Evolutionary conservation across 371 early-diverging fungal species (phyloP), one percentile per base, ranked within the genome.

Genomic region (Batkoa obscura): DNA sequence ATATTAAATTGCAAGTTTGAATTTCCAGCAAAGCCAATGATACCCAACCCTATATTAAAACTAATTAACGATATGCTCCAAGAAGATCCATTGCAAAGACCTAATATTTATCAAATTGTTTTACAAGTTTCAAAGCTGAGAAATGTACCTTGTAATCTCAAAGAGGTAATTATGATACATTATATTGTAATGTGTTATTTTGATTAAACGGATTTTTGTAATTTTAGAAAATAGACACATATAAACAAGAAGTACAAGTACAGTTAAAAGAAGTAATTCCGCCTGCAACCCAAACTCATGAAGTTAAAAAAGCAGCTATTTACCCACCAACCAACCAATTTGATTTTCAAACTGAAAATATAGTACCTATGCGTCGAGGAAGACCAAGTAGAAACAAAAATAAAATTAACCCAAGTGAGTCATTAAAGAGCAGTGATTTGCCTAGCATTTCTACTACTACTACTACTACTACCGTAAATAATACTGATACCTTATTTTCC

Each of bases 1-100:
- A 90, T 90, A 34, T 58, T 91, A 55, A 90, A 88, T 62, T 84
- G 76, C n/a, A 76, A 83, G n/a, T 91, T 84, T 60, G 68, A 71
- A 3, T 75, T 89, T 38, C 94, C 92, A 0, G 62, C 60, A 2
- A 64, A 71, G 3, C 90, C 92, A 2, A 43, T 58, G 10, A 90
- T 84, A 56, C 84, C 88, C 0, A 66, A 67, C 9, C 68, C 75
- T 8, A 56, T 89, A 46, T n/a, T n/a, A n/a, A n/a, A n/a, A n/a
- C n/a, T n/a, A n/a, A n/a, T n/a, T n/a, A n/a, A n/a, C n/a, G n/a
- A n/a, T n/a, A n/a, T 88, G 70, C 71, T 93, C 43, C 72, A 77
- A 50, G 86, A 81, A 38, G 82, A 90, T 58, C 83, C 84, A 15
- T 62, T 63, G 23, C 64, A 71, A 13, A 71, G 93, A 41, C 80